These are phyloP conservation scores for Blastobotrys chiropterorum DNA, from an alignment of 805 yeast genomes.

Conservation along the genomic window DNA sequence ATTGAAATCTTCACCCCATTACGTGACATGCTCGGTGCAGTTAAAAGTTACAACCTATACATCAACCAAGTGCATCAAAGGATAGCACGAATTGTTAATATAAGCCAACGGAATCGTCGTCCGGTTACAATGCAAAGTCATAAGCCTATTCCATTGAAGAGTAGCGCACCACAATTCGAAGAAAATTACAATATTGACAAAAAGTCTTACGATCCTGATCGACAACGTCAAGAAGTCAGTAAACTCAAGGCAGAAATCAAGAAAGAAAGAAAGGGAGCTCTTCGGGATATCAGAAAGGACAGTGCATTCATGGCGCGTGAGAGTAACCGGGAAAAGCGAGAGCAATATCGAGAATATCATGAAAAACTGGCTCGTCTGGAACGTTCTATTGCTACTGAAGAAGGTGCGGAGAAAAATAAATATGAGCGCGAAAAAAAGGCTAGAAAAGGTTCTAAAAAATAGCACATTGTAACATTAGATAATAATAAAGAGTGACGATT, in stretches of 20 bases:
- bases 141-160: constrained; percentile 74
- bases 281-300: constrained; percentile 89
- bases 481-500: background rate
- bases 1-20: constrained; percentile 50
- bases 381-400: constrained; percentile 83
- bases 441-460: constrained; percentile 46
- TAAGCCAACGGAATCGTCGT: constrained; percentile 44
- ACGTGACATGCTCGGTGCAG: constrained; percentile 26
- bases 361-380: constrained; percentile 81
- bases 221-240: constrained; percentile 71
- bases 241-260: constrained; percentile 82
- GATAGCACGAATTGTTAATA: constrained; percentile 43
- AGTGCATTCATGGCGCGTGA: constrained; percentile 82
- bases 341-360: constrained; percentile 73
- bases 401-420: constrained; percentile 90
- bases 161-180: constrained; percentile 86
- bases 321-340: constrained; percentile 71
- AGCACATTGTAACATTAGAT: too few species aligned
- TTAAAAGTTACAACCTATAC: background rate
- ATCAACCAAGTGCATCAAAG: constrained; percentile 29
- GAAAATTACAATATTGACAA: constrained; percentile 94
- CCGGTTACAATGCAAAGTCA: constrained; percentile 82
- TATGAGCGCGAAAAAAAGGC: constrained; percentile 79
- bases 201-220: constrained; percentile 82
- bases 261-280: constrained; percentile 81